Conservation (phyloP, 2,329 filamentous ascomycete genomes). For the Teratosphaeria destructans region DNA sequence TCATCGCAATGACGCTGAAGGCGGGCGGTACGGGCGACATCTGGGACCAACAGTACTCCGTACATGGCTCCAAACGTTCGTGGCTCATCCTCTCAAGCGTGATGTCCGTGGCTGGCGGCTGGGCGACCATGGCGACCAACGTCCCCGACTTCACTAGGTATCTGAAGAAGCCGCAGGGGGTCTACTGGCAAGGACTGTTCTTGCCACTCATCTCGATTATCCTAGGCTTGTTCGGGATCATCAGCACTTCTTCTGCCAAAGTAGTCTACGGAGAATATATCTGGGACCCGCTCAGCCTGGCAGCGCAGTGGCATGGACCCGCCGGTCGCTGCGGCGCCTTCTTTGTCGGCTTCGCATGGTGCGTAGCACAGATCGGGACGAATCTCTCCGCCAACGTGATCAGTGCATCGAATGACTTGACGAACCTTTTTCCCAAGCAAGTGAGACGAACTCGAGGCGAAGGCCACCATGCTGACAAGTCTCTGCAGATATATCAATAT, state of each 20-base stretch:
- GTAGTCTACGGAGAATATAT: slow-evolving; percentile 42
- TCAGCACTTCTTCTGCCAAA: slow-evolving; percentile 45
- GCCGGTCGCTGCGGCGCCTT: slow-evolving; percentile 24
- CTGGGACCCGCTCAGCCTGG: slow-evolving; percentile 24
- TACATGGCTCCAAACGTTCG: slow-evolving; percentile 15
- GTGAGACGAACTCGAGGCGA: slow-evolving; percentile 17
- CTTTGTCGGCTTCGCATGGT: slow-evolving; percentile 31
- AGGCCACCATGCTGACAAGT: slow-evolving; percentile 21
- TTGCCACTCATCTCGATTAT: slow-evolving; percentile 39
- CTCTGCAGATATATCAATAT: slow-evolving; percentile 3
- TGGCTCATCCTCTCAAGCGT: slow-evolving; percentile 22
- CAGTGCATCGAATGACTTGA: slow-evolving; percentile 44
- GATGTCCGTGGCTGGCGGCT: slow-evolving; percentile 21
- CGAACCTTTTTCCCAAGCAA: slow-evolving; percentile 41
- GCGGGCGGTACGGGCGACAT: slow-evolving; percentile 22
- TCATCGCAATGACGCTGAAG: slow-evolving; percentile 18
- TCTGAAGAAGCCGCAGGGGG: slow-evolving; percentile 18
- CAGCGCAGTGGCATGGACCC: slow-evolving; percentile 26
- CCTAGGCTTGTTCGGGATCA: slow-evolving; percentile 45
- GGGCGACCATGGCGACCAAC: slow-evolving; percentile 24
- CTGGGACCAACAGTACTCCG: slow-evolving; percentile 16
- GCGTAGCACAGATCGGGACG: slow-evolving; percentile 43
- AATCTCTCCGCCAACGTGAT: slow-evolving; percentile 46
- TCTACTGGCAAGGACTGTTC: slow-evolving; percentile 29
- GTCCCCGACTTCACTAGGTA: slow-evolving; percentile 30